Conservation (phyloP, 2,329 filamentous ascomycete genomes). For the Stemphylium beticola region DNA sequence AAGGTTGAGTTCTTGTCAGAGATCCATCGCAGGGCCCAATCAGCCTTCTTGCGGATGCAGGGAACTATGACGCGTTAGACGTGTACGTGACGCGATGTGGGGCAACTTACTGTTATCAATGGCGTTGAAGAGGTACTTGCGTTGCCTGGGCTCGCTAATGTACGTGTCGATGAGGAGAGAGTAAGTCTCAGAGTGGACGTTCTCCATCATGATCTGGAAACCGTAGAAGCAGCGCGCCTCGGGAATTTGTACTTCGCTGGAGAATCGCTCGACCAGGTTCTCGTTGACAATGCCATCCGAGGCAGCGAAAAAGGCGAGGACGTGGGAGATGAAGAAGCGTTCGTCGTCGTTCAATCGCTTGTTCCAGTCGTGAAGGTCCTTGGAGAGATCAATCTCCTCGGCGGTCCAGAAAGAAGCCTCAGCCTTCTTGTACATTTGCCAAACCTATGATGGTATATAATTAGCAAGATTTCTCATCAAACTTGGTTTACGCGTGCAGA, state of each 20-base stretch:
- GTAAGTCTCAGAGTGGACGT: conserved; percentile 99
- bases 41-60: conserved; percentile 97
- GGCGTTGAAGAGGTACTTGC: conserved; percentile 94
- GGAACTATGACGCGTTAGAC: conserved; percentile 67
- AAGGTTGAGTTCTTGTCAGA: conserved; percentile 92
- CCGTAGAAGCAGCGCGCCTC: conserved; percentile 99
- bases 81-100: conserved; percentile 5
- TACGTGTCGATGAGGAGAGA: conserved; percentile 99
- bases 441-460: conserved; percentile 69
- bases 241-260: conserved; percentile 92
- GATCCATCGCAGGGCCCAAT: conserved; percentile 97
- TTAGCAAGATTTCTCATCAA: conserved; percentile 34
- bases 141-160: conserved; percentile 96
- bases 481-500: conserved; percentile 66
- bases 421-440: conserved; percentile 99
- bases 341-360: conserved; percentile 96
- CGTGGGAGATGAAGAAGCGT: conserved; percentile 97
- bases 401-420: conserved; percentile 99
- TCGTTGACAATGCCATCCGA: conserved; percentile 99
- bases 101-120: conserved; percentile 85
- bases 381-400: conserved; percentile 98
- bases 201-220: conserved; percentile 99
- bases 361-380: conserved; percentile 99
- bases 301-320: conserved; percentile 97
- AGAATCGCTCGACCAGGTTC: conserved; percentile 98